Evolutionary conservation across 73 alveolate genomes (phyloP).

Genomic region (Tetrahymena elliotti): DNA sequence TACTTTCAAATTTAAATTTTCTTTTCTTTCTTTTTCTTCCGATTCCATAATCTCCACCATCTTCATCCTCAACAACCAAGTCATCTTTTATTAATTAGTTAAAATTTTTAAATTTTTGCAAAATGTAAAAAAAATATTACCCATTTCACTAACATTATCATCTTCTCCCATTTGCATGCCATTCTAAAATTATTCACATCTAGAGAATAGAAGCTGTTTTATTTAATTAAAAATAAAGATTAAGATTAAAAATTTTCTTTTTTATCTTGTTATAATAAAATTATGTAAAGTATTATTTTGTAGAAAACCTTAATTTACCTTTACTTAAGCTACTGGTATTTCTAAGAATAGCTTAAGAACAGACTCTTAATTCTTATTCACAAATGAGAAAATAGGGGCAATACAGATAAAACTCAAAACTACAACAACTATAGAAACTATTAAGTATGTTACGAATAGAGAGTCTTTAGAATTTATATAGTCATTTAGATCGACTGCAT

Average conservation of each 20-base stretch:
- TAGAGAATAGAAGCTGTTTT: background rate
- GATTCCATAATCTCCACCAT: slow-evolving; percentile 17
- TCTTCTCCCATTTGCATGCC: slow-evolving; percentile 37
- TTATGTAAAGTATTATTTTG: background rate
- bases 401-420: slow-evolving; percentile 21
- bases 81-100: slow-evolving; percentile 4
- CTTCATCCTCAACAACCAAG: slow-evolving; percentile 19
- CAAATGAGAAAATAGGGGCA: slow-evolving; percentile 23
- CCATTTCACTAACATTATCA: slow-evolving; percentile 21
- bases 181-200: slow-evolving; percentile 36
- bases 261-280: background rate
- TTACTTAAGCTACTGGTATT: slow-evolving; percentile 30
- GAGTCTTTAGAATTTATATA: background rate
- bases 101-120: background rate
- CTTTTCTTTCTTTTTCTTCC: slow-evolving; percentile 40
- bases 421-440: slow-evolving; percentile 23
- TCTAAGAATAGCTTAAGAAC: slow-evolving; percentile 21
- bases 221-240: too few species aligned
- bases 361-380: slow-evolving; percentile 11
- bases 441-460: background rate
- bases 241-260: too few species aligned
- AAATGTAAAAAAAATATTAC: background rate
- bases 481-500: background rate
- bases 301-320: background rate
- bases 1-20: slow-evolving; percentile 36